Percentiles rank a stretch among this genome's conserved stretches.
Evolutionary conservation across 2,329 filamentous ascomycete genomes (phyloP).

Genomic region (Aspergillus glaucus): DNA sequence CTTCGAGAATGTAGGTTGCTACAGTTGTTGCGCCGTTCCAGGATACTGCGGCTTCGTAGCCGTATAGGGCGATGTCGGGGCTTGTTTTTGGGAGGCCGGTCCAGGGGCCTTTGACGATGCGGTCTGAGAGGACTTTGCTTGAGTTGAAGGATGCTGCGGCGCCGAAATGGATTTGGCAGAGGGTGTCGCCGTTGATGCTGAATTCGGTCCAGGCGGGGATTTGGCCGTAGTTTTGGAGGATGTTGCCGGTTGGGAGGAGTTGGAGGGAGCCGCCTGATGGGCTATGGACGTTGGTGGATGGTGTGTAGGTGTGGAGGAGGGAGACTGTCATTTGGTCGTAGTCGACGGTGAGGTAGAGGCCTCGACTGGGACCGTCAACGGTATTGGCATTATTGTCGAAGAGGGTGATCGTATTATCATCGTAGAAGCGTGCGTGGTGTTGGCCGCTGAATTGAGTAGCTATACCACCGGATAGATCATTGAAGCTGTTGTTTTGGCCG

Average conservation of each 20-base stretch:
- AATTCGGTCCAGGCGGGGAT: conserved; percentile 49
- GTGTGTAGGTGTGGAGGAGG: conserved; percentile 35
- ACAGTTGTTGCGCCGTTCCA: conserved; percentile 36
- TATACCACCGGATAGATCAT: conserved; percentile 33
- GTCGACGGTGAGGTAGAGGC: conserved; percentile 40
- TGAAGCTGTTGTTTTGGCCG: conserved; percentile 41
- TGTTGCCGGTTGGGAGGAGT: conserved; percentile 38
- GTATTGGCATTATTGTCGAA: conserved; percentile 36
- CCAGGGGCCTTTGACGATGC: conserved; percentile 51
- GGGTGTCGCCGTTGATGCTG: conserved; percentile 35
- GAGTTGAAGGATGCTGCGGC: conserved; percentile 15
- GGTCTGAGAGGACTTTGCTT: conserved; percentile 45
- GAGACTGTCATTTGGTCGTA: conserved; percentile 38
- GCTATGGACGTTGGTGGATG: conserved; percentile 33
- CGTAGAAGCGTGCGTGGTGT: conserved; percentile 46
- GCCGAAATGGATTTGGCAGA: conserved; percentile 51
- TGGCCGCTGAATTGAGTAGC: conserved; percentile 48
- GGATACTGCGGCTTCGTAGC: conserved; percentile 19
- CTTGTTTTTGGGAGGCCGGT: conserved; percentile 42
- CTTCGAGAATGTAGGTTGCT: conserved; percentile 22
- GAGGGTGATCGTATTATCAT: conserved; percentile 27
- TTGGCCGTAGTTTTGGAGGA: conserved; percentile 47
- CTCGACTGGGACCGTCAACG: conserved; percentile 32
- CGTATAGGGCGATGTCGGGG: conserved; percentile 17
- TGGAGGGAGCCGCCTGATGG: conserved; percentile 42